phyloP scores from a whole-genome alignment of 2,329 filamentous ascomycete species.

The Nannizzia gypsea region DNA sequence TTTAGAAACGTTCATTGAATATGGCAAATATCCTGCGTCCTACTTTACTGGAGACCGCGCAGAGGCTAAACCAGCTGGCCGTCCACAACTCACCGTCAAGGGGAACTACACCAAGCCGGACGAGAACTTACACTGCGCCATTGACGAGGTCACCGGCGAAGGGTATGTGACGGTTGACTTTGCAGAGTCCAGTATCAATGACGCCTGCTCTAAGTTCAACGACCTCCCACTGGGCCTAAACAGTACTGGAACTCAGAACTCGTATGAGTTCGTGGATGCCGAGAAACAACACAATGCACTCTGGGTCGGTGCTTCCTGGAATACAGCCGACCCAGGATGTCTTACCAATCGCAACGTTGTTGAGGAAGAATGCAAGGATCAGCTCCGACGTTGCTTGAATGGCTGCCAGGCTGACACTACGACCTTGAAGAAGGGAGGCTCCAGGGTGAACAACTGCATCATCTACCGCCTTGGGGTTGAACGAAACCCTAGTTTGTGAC shows the following conservation, averaged over 20 bases:
- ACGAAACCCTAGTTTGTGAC: background rate
- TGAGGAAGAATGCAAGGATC: background rate
- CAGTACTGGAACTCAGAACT: background rate
- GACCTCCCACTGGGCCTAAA: background rate
- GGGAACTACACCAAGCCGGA: background rate
- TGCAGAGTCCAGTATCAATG: background rate
- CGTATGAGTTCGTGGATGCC: background rate
- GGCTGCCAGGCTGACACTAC: background rate
- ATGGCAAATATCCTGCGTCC: background rate
- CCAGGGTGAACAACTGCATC: background rate
- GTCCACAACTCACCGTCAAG: background rate
- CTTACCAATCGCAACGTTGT: background rate
- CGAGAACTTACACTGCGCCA: background rate
- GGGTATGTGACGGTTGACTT: background rate
- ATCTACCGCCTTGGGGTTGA: background rate
- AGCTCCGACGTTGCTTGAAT: background rate
- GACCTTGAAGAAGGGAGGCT: background rate
- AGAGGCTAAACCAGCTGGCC: background rate
- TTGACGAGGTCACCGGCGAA: background rate
- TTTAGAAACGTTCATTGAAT: background rate
- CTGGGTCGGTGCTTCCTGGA: background rate
- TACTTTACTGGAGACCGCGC: background rate
- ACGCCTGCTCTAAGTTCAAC: background rate
- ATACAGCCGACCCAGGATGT: background rate
- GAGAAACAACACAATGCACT: background rate